Conservation (phyloP, 2,329 filamentous ascomycete species). For the Allantophomopsis lycopodina region DNA sequence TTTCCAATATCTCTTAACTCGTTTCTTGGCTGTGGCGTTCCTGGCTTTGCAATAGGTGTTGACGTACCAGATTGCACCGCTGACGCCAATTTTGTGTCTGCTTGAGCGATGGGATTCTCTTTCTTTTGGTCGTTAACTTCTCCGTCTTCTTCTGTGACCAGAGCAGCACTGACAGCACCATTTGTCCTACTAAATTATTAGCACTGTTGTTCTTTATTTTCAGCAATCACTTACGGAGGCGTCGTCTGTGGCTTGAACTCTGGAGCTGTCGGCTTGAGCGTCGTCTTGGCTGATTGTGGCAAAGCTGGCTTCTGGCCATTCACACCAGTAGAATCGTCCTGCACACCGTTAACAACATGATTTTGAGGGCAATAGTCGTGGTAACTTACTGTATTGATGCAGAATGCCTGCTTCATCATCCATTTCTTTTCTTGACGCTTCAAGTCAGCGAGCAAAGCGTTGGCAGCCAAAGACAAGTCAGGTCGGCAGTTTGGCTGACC, state of each 20-base stretch:
- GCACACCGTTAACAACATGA: constrained; percentile 12
- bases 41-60: constrained; percentile 1
- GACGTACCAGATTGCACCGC: too few species aligned
- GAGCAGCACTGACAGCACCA: too few species aligned
- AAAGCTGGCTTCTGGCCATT: constrained; percentile 12
- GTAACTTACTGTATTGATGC: constrained; percentile 43
- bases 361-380: constrained; percentile 7
- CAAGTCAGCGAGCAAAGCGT: constrained; percentile 57
- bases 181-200: constrained; percentile 6
- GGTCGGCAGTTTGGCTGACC: constrained; percentile 36
- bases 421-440: constrained; percentile 53
- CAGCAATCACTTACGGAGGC: constrained; percentile 13
- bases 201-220: neutral
- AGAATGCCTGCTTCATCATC: constrained; percentile 64
- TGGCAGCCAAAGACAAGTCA: constrained; percentile 63
- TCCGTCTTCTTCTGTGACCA: constrained; percentile 51
- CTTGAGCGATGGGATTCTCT: constrained; percentile 1
- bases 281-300: constrained; percentile 18
- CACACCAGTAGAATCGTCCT: constrained; percentile 2
- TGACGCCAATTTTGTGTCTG: too few species aligned
- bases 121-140: constrained; percentile 51
- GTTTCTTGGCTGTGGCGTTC: neutral
- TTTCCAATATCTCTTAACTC: constrained; percentile 1
- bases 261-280: constrained; percentile 42
- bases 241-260: constrained; percentile 46